Conservation (phyloP, 2,329 filamentous ascomycete species). For the Volutella citrinella region DNA sequence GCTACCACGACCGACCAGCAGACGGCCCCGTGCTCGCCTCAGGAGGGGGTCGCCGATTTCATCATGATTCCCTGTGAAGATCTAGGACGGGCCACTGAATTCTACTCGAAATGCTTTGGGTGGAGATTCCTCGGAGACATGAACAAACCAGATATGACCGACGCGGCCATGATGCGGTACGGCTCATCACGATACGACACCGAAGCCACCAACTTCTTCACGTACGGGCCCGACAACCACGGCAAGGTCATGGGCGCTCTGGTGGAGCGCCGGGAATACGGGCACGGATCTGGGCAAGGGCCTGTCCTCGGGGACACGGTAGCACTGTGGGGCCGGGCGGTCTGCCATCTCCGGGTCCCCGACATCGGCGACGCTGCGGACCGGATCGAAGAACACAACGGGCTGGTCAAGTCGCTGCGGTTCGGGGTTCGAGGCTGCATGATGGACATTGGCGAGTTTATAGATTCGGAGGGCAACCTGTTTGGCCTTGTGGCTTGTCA, state of each 20-base stretch:
- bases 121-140: slow-evolving; percentile 22
- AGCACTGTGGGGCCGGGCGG: background rate
- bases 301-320: too few relatives aligned
- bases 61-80: slow-evolving; percentile 22
- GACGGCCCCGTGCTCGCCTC: background rate
- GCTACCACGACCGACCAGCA: too few relatives aligned
- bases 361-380: slow-evolving; percentile 20
- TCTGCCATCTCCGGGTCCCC: slow-evolving; percentile 21
- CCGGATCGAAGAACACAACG: slow-evolving; percentile 17
- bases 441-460: slow-evolving; percentile 25
- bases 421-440: slow-evolving; percentile 22
- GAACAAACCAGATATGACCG: slow-evolving; percentile 12
- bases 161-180: slow-evolving; percentile 16
- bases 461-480: slow-evolving; percentile 24
- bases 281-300: too few relatives aligned
- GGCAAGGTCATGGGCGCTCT: slow-evolving; percentile 14
- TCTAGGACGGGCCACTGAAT: slow-evolving; percentile 17
- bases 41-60: slow-evolving; percentile 13
- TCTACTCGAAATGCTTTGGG: slow-evolving; percentile 23
- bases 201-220: slow-evolving; percentile 23
- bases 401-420: slow-evolving; percentile 19
- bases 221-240: slow-evolving; percentile 1
- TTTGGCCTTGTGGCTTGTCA: slow-evolving; percentile 22
- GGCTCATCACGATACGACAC: slow-evolving; percentile 21
- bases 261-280: slow-evolving; percentile 5